Evolutionary conservation across 2,329 filamentous ascomycete genomes (phyloP).

Genomic region (Emmonsiellopsis sp.): DNA sequence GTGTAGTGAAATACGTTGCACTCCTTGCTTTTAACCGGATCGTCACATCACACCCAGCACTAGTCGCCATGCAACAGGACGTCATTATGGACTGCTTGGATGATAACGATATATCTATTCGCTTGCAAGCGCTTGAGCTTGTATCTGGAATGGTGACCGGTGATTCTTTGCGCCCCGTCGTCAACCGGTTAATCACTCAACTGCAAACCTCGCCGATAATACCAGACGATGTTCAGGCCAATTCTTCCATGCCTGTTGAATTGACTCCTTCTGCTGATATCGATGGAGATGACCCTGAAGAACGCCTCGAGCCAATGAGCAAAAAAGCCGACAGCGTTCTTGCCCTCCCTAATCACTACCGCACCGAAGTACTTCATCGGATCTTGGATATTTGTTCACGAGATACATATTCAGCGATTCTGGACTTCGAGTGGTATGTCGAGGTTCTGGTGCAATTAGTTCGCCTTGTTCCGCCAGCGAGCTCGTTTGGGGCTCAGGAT

Average conservation of each 20-base stretch:
- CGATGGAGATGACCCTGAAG: constrained; percentile 50
- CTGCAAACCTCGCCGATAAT: constrained; percentile 57
- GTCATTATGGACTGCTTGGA: constrained; percentile 96
- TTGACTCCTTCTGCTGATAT: constrained; percentile 45
- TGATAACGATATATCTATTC: constrained; percentile 90
- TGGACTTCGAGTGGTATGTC: constrained; percentile 97
- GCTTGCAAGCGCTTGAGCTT: constrained; percentile 82
- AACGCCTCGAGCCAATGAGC: constrained; percentile 46
- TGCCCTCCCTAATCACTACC: constrained; percentile 77
- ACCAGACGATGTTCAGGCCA: constrained; percentile 36
- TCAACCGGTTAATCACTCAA: constrained; percentile 80
- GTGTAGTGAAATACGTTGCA: constrained; percentile 87
- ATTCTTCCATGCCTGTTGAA: constrained; percentile 25
- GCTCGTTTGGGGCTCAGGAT: constrained; percentile 14
- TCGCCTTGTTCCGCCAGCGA: constrained; percentile 42
- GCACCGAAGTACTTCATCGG: constrained; percentile 67
- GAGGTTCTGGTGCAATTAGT: constrained; percentile 81
- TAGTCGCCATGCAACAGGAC: constrained; percentile 88
- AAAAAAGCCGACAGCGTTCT: constrained; percentile 42
- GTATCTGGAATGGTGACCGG: constrained; percentile 88
- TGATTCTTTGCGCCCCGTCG: constrained; percentile 74
- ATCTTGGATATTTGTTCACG: constrained; percentile 84
- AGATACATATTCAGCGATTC: constrained; percentile 75
- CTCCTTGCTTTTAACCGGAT: constrained; percentile 93
- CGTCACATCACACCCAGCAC: constrained; percentile 73